Percentiles rank a stretch among this genome's conserved stretches.
phyloP scores from a whole-genome alignment of 1,139 yeast genomes.

The Saccharomyces hybrid region DNA sequence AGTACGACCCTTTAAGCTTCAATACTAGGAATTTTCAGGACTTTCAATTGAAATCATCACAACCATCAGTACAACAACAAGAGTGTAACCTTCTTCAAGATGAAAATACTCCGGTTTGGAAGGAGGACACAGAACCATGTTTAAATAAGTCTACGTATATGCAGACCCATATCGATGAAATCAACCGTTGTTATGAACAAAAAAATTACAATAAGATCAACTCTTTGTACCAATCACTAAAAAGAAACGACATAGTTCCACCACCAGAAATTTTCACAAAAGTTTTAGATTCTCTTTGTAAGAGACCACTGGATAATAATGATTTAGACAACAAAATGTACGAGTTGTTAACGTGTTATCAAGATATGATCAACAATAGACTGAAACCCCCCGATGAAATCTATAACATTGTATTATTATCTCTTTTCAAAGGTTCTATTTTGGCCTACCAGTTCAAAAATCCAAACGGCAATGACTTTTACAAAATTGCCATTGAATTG shows the following conservation, averaged over 20 bases:
- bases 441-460: constrained; percentile 33
- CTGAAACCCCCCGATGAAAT: constrained; percentile 51
- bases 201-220: constrained; percentile 33
- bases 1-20: not conserved
- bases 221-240: constrained; percentile 35
- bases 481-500: constrained; percentile 56
- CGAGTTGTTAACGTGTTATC: constrained; percentile 56
- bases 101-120: constrained; percentile 23
- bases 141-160: constrained; percentile 25
- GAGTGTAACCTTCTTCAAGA: constrained; percentile 3
- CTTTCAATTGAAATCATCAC: not conserved
- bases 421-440: constrained; percentile 46
- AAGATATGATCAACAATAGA: constrained; percentile 47
- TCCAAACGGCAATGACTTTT: constrained; percentile 47
- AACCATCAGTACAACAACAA: not conserved
- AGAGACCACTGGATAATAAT: constrained; percentile 35
- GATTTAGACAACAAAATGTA: constrained; percentile 46
- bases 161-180: constrained; percentile 22
- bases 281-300: constrained; percentile 32
- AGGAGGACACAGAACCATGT: constrained; percentile 23
- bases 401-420: constrained; percentile 45
- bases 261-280: constrained; percentile 29
- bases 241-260: constrained; percentile 35
- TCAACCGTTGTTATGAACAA: constrained; percentile 17
- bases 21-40: not conserved